Conservation (phyloP, 2,329 filamentous ascomycete species). For the Phialemoniopsis sp. region DNA sequence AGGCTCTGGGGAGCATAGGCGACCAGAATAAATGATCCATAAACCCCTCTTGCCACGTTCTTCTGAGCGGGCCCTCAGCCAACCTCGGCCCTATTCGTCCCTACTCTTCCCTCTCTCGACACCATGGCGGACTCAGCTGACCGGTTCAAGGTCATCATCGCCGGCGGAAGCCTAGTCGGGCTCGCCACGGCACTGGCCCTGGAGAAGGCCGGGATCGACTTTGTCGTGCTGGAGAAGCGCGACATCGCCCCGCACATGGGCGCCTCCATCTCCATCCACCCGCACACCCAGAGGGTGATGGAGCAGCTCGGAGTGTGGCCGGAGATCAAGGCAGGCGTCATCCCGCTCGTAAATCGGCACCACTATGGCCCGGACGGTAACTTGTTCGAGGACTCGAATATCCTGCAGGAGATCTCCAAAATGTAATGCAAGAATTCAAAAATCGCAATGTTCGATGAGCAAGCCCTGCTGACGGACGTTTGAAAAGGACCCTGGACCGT, state of each 20-base stretch:
- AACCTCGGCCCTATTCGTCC: too few species aligned
- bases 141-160: slow-evolving; percentile 9
- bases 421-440: background rate
- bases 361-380: slow-evolving; percentile 9
- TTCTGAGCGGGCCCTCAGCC: too few species aligned
- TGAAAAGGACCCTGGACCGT: too few species aligned
- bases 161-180: slow-evolving; percentile 11
- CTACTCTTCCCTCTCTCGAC: too few species aligned
- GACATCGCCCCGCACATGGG: slow-evolving; percentile 12
- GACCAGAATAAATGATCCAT: too few species aligned
- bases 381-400: slow-evolving; percentile 8
- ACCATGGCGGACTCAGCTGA: too few species aligned
- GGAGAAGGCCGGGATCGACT: slow-evolving; percentile 11
- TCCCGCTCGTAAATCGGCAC: slow-evolving; percentile 3
- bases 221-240: slow-evolving; percentile 12
- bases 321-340: background rate
- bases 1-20: too few species aligned
- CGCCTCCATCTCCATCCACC: slow-evolving; percentile 7
- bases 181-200: slow-evolving; percentile 10
- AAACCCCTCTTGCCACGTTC: too few species aligned
- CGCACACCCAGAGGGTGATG: slow-evolving; percentile 4
- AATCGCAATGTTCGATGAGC: background rate
- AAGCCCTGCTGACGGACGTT: too few species aligned
- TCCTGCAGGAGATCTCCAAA: slow-evolving; percentile 5
- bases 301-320: slow-evolving; percentile 10